Evolutionary conservation across 257 asterid genomes (phyloP), one percentile per base, ranked within the genome.

Genomic region (Ajuga chamaepitys): DNA sequence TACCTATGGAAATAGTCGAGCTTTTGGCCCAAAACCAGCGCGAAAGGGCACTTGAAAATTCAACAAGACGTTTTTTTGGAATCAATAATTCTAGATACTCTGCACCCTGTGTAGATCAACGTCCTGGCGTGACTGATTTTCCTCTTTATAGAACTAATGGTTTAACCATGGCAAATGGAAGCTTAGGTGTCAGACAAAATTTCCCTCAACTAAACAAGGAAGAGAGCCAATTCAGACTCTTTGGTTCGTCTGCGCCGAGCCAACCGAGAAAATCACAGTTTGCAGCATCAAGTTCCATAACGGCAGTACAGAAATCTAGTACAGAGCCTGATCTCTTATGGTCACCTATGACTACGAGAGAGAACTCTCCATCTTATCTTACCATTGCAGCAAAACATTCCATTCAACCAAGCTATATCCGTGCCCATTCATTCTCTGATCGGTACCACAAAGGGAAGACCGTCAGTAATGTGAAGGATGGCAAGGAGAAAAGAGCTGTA

Each of bases 1-100:
- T 87, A 35, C 95, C 95, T 0, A 89, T 90, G 95, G 99, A 88
- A 51, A 83, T 94, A 52, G 97, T 88, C 11, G 95, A 88, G 53
- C 74, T 88, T 5, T 66, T 90, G 82, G 97, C 96, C 47, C 72
- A 59, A 78, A 80, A 86, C 44, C 91, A 83, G 63, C 86, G 69
- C 7, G 97, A 93, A 70, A 71, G 89, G 69, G 82, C 78, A 20
- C 81, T 77, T 52, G 88, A 74, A 35, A 73, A 73, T 50, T 69
- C 75, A 16, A 81, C 77, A 53, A 48, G 50, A 26, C 68, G 52
- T 51, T 13, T 66, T 22, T 54, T 24, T 28, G 74, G 74, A 45
- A 65, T 74, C 34, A 56, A 60, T 41, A 70, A 41, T 63, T 41
- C 72, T 26, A 5, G 34, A 28, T 73, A 61, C 41, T 50, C 75